Evolutionary conservation across 1,284 basidiomycete genomes (phyloP), one percentile per base, ranked within the genome.

Genomic region (Omphalotus olearius): DNA sequence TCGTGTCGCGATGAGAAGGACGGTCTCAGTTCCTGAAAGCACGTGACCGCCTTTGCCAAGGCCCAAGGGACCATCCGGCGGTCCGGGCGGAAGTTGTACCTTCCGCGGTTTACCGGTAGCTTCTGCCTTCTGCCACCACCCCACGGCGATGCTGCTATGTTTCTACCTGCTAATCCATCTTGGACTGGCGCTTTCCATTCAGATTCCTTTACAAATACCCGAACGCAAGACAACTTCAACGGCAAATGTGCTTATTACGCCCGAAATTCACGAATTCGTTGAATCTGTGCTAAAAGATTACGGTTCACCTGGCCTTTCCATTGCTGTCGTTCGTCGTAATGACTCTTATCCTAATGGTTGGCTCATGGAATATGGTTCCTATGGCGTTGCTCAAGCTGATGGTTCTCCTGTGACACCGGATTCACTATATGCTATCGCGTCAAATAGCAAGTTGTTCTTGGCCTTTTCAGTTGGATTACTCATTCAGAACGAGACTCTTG

Each of bases 401-500:
- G 64, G 60, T 16, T 50, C 56, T 4, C 65, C 63, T 7, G 60
- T 71, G 5, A 69, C 66, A 0, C 68, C 68, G 2, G 68, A 72
- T 50, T 69, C 72, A 1, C 53, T 71, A 1, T 72, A 71, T 50
- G 66, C 68, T 4, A 72, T 74, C 52, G 71, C 67, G 17, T 72
- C 70, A 0, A 72, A 72, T 57, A 68, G 64, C 61, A 42, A 73
- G 54, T 59, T 71, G 1, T 71, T 74, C 57, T 58, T 69, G n/a
- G 60, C 71, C 13, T 49, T 68, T 40, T 65, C 68, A 1, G 61
- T 68, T 6, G 49, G 52, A 13, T 13, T 54, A 9, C 62, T 75
- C 40, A 63, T 73, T 39, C 62, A 60, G 26, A 70, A 73, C 54
- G 57, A 65, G 45, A 65, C 65, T 20, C 55, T 73, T 6, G 60